A percentile compares a stretch with the other conserved stretches of the same genome.
phyloP scores from a whole-genome alignment of 2,329 filamentous ascomycete genomes.

The Aspergillus carbonarius region DNA sequence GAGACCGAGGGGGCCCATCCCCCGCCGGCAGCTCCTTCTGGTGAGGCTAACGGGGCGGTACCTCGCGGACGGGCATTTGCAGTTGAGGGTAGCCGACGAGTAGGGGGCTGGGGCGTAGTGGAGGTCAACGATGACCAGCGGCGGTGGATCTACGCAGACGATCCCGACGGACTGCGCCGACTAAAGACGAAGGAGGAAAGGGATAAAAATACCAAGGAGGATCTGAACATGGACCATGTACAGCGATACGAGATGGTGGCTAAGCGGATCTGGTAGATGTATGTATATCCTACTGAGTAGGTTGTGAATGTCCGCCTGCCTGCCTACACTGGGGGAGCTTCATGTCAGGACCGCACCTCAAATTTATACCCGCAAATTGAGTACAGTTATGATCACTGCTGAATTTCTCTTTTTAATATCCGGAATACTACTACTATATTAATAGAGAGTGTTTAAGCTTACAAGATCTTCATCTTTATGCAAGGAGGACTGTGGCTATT shows the following conservation, averaged over 20 bases:
- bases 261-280: constrained; percentile 84
- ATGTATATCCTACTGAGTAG: neutral
- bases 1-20: constrained; percentile 44
- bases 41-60: constrained; percentile 18
- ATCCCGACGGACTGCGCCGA: constrained; percentile 67
- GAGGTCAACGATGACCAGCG: constrained; percentile 87
- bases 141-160: constrained; percentile 82
- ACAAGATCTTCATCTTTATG: too few species aligned
- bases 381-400: too few species aligned
- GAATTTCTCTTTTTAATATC: too few species aligned
- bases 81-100: constrained; percentile 70
- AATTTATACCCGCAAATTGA: too few species aligned
- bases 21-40: constrained; percentile 3
- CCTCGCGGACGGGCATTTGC: constrained; percentile 47
- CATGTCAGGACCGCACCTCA: too few species aligned
- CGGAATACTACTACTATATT: too few species aligned
- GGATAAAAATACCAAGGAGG: constrained; percentile 57
- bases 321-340: too few species aligned
- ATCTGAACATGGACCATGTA: constrained; percentile 63
- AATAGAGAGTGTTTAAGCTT: too few species aligned
- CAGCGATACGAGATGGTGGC: constrained; percentile 91
- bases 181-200: constrained; percentile 62
- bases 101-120: constrained; percentile 80
- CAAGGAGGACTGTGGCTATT: too few species aligned
- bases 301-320: too few species aligned